phyloP scores from a whole-genome alignment of 2,329 filamentous ascomycete species.

The Neonectria coccinea region DNA sequence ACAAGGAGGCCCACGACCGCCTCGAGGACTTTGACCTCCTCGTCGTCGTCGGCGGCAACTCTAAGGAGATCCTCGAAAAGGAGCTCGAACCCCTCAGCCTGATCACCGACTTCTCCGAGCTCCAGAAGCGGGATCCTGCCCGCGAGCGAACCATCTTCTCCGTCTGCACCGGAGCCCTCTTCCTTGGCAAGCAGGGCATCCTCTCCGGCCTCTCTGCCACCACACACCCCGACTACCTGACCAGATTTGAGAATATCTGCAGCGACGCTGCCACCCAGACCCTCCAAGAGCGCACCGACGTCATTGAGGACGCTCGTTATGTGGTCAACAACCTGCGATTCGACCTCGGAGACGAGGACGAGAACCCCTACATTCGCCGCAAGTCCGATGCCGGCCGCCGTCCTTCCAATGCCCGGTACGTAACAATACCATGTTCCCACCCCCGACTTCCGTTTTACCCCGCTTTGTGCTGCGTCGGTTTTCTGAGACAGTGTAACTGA shows the following conservation, averaged over 20 bases:
- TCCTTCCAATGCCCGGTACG: slow-evolving; percentile 71
- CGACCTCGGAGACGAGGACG: slow-evolving; percentile 82
- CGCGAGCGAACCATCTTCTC: slow-evolving; percentile 86
- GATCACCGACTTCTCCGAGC: slow-evolving; percentile 80
- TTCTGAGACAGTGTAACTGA: slow-evolving; percentile 41
- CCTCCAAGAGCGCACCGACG: slow-evolving; percentile 81
- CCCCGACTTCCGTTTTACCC: slow-evolving; percentile 35
- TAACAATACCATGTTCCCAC: slow-evolving; percentile 48
- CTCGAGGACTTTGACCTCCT: slow-evolving; percentile 84
- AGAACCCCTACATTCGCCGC: slow-evolving; percentile 85
- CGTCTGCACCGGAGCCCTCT: slow-evolving; percentile 82
- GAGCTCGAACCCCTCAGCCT: slow-evolving; percentile 77
- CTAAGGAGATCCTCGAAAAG: slow-evolving; percentile 72
- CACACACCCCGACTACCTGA: slow-evolving; percentile 84
- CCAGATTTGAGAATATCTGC: slow-evolving; percentile 84
- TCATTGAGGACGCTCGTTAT: slow-evolving; percentile 83
- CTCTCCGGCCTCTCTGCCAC: slow-evolving; percentile 84
- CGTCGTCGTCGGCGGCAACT: slow-evolving; percentile 79
- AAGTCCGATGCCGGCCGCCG: slow-evolving; percentile 75
- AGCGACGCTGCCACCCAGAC: slow-evolving; percentile 78
- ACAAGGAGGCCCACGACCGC: slow-evolving; percentile 80
- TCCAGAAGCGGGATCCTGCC: slow-evolving; percentile 82
- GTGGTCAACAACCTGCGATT: slow-evolving; percentile 94
- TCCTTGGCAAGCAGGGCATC: slow-evolving; percentile 81
- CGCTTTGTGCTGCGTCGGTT: slow-evolving; percentile 40